Evolutionary conservation across 768 basidiomycete species (phyloP).

Genomic region (Tulasnella calospora): DNA sequence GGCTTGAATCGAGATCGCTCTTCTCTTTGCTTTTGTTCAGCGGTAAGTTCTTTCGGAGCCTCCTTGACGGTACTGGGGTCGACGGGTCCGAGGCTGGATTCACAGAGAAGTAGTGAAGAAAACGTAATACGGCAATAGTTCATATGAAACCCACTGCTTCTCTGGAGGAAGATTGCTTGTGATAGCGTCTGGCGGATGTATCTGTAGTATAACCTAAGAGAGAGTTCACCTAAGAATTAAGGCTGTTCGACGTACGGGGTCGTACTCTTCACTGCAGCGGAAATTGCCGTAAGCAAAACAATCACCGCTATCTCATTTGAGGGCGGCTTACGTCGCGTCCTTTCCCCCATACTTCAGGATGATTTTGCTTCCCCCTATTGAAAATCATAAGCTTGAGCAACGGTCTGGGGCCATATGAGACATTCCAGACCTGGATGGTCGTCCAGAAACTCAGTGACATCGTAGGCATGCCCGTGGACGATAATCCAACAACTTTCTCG

Average conservation of each 20-base stretch:
- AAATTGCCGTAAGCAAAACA: background rate
- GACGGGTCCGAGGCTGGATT: constrained; percentile 56
- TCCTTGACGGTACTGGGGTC: constrained; percentile 63
- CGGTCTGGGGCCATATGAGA: background rate
- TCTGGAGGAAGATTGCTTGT: constrained; percentile 60
- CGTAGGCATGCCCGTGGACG: constrained; percentile 75
- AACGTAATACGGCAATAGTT: background rate
- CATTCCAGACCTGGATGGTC: constrained; percentile 53
- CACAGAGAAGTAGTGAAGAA: background rate
- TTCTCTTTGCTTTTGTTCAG: constrained; percentile 65
- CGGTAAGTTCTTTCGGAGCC: constrained; percentile 57
- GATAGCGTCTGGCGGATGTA: constrained; percentile 31
- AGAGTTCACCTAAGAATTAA: constrained; percentile 61
- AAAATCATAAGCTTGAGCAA: background rate
- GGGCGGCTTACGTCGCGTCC: constrained; percentile 67
- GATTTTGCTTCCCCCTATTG: constrained; percentile 69
- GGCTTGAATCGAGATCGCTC: constrained; percentile 60
- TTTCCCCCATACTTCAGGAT: constrained; percentile 85
- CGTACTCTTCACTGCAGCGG: constrained; percentile 62
- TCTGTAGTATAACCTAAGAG: constrained; percentile 38
- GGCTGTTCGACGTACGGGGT: constrained; percentile 58
- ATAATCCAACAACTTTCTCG: constrained; percentile 77
- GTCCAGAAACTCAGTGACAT: constrained; percentile 69
- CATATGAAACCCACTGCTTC: constrained; percentile 57
- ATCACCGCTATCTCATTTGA: constrained; percentile 5